Base-by-base conservation (phyloP, 2,329 filamentous ascomycete genomes). In the Aquanectria penicillioides region DNA sequence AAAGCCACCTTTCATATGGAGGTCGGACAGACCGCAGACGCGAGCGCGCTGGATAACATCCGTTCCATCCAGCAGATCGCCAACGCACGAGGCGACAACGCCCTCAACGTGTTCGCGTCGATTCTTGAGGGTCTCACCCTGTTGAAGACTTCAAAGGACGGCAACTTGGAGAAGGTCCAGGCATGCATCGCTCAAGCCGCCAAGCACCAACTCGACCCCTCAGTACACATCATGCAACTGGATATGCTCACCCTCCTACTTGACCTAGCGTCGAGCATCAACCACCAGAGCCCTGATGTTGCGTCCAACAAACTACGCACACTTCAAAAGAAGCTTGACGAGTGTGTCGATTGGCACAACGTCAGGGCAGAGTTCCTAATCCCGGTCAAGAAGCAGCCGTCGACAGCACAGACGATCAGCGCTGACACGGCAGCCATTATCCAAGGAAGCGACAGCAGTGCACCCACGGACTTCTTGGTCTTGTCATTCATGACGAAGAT, bases 151-250 rank as follows among this genome's bases (percentile, higher is more conserved):
- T 83, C 83, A 59, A 86, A 86, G 48, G 79, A 86, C 9, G 89
- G 92, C 59, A 84, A 85, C 59, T 77, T 89, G n/a, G 87, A 91
- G 62, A 84, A 89, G 57, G 87, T 92, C 26, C 89, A 93, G 67
- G 82, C 84, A 38, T 91, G 90, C 49, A 84, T 94, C 63, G 91
- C 91, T n/a, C 84, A 89, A 47, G 90, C 88, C 6, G 82, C 89
- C 57, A 91, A 89, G 65, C 84, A 89, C 51, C 91, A 94, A 70
- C 79, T 91, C 10, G 85, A 91, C 33, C 80, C 84, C 1, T 81
- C 83, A n/a, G 80, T 85, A 51, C 61, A 62, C 17, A 83, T 92
- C 33, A 85, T 87, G 6, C 90, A 92, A 66, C 81, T 93, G 13
- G 83, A 87, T 52, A 81, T 88, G 2, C 73, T 94, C 46, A 81